Conservation (phyloP, 2,329 filamentous ascomycete genomes). For the Fusarium oligoseptatum region DNA sequence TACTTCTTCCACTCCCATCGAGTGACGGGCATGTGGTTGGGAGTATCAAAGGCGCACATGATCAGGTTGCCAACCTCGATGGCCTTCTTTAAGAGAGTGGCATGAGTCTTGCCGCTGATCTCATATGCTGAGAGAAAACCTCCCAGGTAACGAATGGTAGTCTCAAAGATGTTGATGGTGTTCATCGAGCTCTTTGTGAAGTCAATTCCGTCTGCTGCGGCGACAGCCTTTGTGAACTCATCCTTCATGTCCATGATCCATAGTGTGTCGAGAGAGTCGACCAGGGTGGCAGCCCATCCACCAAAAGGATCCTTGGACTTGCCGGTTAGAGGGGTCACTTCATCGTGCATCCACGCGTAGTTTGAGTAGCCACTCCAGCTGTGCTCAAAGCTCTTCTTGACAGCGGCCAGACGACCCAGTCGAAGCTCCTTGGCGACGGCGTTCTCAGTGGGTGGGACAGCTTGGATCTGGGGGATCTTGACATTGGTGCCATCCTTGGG, state of each 20-base stretch:
- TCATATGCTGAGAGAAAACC: slow-evolving; percentile 76
- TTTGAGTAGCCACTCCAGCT: slow-evolving; percentile 72
- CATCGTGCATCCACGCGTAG: slow-evolving; percentile 73
- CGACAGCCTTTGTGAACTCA: slow-evolving; percentile 73
- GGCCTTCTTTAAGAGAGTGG: slow-evolving; percentile 69
- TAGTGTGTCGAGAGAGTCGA: slow-evolving; percentile 74
- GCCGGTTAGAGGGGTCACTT: slow-evolving; percentile 69
- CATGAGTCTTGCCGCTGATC: slow-evolving; percentile 63
- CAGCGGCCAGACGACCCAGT: slow-evolving; percentile 55
- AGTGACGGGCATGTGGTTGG: slow-evolving; percentile 70
- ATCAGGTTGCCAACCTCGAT: slow-evolving; percentile 72
- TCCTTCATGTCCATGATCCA: slow-evolving; percentile 77
- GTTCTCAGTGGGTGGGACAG: slow-evolving; percentile 51
- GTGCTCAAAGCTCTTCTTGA: slow-evolving; percentile 65
- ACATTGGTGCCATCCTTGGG: slow-evolving; percentile 49
- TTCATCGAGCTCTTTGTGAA: slow-evolving; percentile 63
- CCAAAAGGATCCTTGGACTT: slow-evolving; percentile 68
- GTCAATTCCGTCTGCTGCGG: slow-evolving; percentile 68
- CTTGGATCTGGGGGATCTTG: slow-evolving; percentile 47
- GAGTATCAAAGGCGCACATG: slow-evolving; percentile 75
- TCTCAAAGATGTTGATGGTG: slow-evolving; percentile 75
- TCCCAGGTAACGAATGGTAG: slow-evolving; percentile 76
- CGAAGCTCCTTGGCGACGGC: slow-evolving; percentile 48
- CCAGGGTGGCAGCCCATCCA: slow-evolving; percentile 74
- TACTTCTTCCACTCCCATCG: slow-evolving; percentile 47